These are phyloP conservation scores for Corinectria fuckeliana DNA, from an alignment of 2,329 filamentous ascomycete genomes.

Conservation along the genomic window DNA sequence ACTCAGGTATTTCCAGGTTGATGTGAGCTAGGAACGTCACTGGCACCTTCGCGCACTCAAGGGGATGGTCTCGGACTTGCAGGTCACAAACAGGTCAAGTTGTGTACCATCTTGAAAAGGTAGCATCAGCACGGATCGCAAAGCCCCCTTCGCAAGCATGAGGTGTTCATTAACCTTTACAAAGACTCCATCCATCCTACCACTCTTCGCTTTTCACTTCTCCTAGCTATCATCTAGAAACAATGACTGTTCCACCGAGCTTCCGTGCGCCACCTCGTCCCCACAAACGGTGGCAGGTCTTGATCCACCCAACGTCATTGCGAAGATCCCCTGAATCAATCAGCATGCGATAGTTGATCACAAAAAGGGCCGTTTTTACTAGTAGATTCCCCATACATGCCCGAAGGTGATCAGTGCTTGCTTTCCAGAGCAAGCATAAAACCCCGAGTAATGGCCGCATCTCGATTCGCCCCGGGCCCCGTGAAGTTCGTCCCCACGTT, in stretches of 20 bases:
- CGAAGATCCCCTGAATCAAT: neutral
- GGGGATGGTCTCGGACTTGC: too few relatives aligned
- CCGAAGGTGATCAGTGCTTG: neutral
- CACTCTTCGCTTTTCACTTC: neutral
- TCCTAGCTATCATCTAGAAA: neutral
- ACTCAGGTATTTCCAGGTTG: too few relatives aligned
- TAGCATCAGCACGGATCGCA: neutral
- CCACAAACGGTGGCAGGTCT: neutral
- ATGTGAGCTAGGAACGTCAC: too few relatives aligned
- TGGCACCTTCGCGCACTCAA: too few relatives aligned
- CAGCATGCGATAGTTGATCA: neutral
- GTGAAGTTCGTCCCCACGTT: neutral
- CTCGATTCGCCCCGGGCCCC: neutral
- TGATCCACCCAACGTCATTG: neutral
- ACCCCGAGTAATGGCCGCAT: conserved; percentile 30
- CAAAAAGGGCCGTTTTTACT: conserved; percentile 16
- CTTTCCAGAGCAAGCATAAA: conserved; percentile 30
- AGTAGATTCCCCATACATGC: neutral
- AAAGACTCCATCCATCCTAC: too few relatives aligned
- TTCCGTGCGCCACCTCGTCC: neutral
- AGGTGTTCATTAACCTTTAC: too few relatives aligned
- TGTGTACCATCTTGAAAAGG: too few relatives aligned
- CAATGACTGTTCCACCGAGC: neutral
- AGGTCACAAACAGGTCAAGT: too few relatives aligned
- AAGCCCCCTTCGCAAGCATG: neutral